A percentile compares a stretch with the other conserved stretches of the same genome.
Evolutionary conservation across 305 asterid species (phyloP).

Genomic region (Solanum hybrid): DNA sequence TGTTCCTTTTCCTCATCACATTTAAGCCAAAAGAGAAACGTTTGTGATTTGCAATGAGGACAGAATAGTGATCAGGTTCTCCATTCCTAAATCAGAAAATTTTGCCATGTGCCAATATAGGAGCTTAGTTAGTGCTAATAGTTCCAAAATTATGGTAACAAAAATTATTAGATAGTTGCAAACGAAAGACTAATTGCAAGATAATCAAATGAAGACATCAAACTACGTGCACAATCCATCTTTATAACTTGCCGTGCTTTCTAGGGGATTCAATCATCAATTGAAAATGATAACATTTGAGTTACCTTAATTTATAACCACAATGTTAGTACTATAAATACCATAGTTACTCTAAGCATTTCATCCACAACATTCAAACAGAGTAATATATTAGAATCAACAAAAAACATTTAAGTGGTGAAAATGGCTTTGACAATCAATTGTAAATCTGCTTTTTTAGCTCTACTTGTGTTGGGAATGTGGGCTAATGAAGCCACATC

Average conservation of each 20-base stretch:
- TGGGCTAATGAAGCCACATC: slow-evolving; percentile 13
- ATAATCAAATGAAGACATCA: too few species aligned
- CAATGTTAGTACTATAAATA: background rate
- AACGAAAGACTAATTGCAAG: too few species aligned
- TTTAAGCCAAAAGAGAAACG: too few species aligned
- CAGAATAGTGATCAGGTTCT: too few species aligned
- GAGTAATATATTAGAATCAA: background rate
- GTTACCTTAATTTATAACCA: background rate
- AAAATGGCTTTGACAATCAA: slow-evolving; percentile 12
- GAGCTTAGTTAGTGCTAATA: too few species aligned
- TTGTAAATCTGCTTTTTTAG: slow-evolving; percentile 8
- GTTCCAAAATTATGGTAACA: too few species aligned
- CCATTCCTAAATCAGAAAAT: too few species aligned
- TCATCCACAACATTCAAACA: background rate
- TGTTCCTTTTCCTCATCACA: too few species aligned
- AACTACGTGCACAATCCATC: too few species aligned
- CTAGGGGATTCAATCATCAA: background rate
- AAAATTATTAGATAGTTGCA: too few species aligned
- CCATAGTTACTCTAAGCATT: background rate
- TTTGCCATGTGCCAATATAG: too few species aligned
- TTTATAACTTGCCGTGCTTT: background rate
- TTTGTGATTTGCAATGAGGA: too few species aligned
- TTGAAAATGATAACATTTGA: background rate
- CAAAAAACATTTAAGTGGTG: background rate
- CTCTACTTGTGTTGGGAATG: slow-evolving; percentile 2